phyloP scores from a whole-genome alignment of 1,284 basidiomycete genomes.

The Tylopilus sp. region DNA sequence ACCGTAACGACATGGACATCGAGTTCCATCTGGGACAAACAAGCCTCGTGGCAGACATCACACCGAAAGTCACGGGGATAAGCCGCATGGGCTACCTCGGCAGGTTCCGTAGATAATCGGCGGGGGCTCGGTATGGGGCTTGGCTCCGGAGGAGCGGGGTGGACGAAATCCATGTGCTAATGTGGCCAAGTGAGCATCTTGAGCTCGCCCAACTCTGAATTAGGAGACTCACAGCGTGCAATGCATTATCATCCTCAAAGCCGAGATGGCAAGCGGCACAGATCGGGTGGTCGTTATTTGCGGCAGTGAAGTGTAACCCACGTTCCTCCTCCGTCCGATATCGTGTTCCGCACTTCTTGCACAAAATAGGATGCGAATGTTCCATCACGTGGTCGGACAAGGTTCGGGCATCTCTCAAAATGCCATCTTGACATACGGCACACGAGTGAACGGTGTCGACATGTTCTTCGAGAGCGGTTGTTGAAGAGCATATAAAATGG shows the following conservation, averaged over 20 bases:
- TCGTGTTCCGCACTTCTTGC: constrained; percentile 29
- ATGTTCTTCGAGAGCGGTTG: constrained; percentile 26
- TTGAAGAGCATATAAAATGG: constrained; percentile 22
- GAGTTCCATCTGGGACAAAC: constrained; percentile 25
- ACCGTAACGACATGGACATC: constrained; percentile 33
- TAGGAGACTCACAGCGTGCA: constrained; percentile 20
- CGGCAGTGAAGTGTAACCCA: constrained; percentile 24
- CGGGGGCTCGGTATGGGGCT: constrained; percentile 11
- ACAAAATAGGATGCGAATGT: constrained; percentile 29
- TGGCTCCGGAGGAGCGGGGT: constrained; percentile 16
- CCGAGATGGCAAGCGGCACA: constrained; percentile 27
- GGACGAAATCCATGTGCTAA: constrained; percentile 21
- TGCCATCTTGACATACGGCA: constrained; percentile 28
- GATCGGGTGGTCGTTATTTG: constrained; percentile 27
- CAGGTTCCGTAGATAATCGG: constrained; percentile 11
- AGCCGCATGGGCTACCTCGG: constrained; percentile 2
- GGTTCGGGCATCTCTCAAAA: constrained; percentile 28
- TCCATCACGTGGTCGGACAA: constrained; percentile 29
- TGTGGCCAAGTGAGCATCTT: constrained; percentile 12
- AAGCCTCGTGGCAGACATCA: constrained; percentile 28
- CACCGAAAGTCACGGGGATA: constrained; percentile 19
- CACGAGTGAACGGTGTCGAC: constrained; percentile 29
- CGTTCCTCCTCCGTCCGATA: constrained; percentile 33
- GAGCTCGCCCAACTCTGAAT: constrained; percentile 8
- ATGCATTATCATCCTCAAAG: constrained; percentile 29